phyloP scores from a whole-genome alignment of 179 eudicot genomes.

The Carnegiea gigantea region DNA sequence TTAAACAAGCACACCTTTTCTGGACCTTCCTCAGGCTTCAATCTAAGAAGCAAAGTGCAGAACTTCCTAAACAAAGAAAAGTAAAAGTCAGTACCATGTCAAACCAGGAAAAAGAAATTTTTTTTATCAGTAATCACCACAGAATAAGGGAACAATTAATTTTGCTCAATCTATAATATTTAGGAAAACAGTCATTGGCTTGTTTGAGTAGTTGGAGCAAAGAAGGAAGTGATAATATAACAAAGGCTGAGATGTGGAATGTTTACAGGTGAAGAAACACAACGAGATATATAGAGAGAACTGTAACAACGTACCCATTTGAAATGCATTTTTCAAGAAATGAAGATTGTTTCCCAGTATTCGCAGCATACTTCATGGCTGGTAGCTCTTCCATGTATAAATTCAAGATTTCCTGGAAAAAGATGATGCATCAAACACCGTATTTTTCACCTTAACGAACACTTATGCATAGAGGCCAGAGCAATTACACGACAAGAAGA shows the following conservation, averaged over 20 bases:
- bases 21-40: conserved; percentile 37
- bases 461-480: not conserved
- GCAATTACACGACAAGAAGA: not conserved
- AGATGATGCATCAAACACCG: not conserved
- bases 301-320: conserved; percentile 51
- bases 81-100: conserved; percentile 9
- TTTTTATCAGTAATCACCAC: not conserved
- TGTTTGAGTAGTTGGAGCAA: not conserved
- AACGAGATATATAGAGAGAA: not conserved
- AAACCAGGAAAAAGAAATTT: not conserved
- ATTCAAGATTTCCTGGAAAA: conserved; percentile 55
- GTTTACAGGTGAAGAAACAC: not conserved
- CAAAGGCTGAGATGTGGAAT: not conserved
- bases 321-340: conserved; percentile 89
- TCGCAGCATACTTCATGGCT: conserved; percentile 86
- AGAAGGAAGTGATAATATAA: not conserved
- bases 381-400: conserved; percentile 75
- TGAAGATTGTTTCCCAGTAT: conserved; percentile 80
- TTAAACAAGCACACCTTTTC: conserved; percentile 51
- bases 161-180: not conserved
- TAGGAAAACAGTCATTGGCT: not conserved
- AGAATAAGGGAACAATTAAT: not conserved
- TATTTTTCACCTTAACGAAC: not conserved
- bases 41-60: conserved; percentile 65
- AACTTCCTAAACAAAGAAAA: conserved; percentile 54